These are phyloP conservation scores for Nemania bipapillata DNA, from an alignment of 2,329 filamentous ascomycete genomes.

Conservation along the genomic window DNA sequence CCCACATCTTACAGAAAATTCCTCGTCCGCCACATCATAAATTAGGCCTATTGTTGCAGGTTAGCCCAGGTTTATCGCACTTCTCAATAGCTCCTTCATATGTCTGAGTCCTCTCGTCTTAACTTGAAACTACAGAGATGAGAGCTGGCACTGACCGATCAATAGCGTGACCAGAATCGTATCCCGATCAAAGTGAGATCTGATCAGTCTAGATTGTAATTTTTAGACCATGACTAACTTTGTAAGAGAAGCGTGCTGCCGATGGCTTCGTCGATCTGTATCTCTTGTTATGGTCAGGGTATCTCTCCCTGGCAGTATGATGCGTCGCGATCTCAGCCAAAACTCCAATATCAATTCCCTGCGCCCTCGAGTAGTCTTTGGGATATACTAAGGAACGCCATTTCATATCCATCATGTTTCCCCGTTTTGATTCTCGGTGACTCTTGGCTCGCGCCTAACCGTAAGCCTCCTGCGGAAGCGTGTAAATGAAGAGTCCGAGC, in stretches of 20 bases:
- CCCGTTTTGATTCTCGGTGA: not conserved
- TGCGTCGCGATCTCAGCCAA: not conserved
- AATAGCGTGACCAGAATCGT: not conserved
- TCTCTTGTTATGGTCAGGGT: not conserved
- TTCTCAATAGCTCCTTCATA: not conserved
- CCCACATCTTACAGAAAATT: too few relatives aligned
- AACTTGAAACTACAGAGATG: not conserved
- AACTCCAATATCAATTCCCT: too few relatives aligned
- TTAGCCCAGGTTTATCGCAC: too few relatives aligned
- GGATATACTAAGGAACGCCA: too few relatives aligned
- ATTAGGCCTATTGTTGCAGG: not conserved
- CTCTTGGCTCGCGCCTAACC: not conserved
- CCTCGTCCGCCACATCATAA: too few relatives aligned
- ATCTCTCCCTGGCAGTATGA: not conserved
- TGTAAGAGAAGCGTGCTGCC: not conserved
- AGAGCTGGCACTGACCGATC: not conserved
- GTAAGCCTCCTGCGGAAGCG: not conserved
- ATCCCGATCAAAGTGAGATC: not conserved
- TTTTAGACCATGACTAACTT: not conserved
- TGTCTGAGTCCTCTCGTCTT: not conserved
- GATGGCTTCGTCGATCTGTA: not conserved
- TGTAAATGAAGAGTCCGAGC: not conserved
- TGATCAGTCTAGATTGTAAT: not conserved
- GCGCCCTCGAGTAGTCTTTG: too few relatives aligned
- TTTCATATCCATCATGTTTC: too few relatives aligned